These are phyloP conservation scores for Colletotrichum noveboracense DNA, from an alignment of 2,329 filamentous ascomycete species.

Conservation along the genomic window DNA sequence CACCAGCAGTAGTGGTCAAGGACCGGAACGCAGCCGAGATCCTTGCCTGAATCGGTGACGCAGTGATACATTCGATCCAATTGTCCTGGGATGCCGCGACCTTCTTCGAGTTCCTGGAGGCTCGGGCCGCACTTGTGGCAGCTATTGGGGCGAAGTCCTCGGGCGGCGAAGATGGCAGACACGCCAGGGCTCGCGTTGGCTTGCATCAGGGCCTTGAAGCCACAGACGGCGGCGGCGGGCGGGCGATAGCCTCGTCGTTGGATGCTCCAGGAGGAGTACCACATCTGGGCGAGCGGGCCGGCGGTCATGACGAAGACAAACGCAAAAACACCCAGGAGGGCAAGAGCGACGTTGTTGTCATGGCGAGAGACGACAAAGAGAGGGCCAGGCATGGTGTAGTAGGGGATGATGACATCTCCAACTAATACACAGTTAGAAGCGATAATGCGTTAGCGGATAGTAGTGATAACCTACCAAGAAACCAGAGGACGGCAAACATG, in stretches of 20 bases:
- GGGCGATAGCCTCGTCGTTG: not conserved
- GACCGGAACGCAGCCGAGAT: not conserved
- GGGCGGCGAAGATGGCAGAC: not conserved
- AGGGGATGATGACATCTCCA: not conserved
- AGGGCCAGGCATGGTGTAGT: too few species aligned
- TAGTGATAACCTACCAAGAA: not conserved
- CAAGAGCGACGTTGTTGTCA: not conserved
- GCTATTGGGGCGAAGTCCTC: too few species aligned
- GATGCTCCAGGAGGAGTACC: accelerated
- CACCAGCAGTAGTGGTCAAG: not conserved
- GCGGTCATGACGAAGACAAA: not conserved
- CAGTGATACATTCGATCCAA: not conserved
- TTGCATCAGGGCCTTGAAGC: not conserved
- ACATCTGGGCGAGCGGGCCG: not conserved
- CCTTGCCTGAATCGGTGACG: not conserved
- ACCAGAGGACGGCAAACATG: accelerated
- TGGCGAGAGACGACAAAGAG: not conserved
- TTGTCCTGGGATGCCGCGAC: too few species aligned
- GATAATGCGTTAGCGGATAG: not conserved
- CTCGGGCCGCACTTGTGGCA: too few species aligned
- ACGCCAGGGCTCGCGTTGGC: not conserved
- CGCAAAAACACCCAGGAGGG: not conserved
- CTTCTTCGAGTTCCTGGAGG: too few species aligned
- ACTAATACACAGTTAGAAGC: not conserved
- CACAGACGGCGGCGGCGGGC: not conserved